Evolutionary conservation across 2,329 filamentous ascomycete species (phyloP).

Genomic region (Aspergillus sp.): DNA sequence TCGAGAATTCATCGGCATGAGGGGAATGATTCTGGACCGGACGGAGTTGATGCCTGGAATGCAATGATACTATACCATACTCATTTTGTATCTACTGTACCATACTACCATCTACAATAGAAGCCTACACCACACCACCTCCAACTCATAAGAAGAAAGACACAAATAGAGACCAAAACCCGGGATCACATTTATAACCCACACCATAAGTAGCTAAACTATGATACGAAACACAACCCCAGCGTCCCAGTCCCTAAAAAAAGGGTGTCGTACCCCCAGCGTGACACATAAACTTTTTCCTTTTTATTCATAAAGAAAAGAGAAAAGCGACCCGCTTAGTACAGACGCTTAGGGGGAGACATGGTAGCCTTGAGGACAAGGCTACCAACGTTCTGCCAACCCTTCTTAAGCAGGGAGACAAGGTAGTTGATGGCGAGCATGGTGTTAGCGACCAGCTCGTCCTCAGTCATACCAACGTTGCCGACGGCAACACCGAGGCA

Average conservation of each 20-base stretch:
- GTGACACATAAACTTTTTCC: slow-evolving; percentile 26
- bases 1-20: slow-evolving; percentile 76
- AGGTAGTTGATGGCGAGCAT: slow-evolving; percentile 99
- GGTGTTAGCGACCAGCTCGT: slow-evolving; percentile 96
- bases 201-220: slow-evolving; percentile 26
- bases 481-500: slow-evolving; percentile 99
- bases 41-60: slow-evolving; percentile 92
- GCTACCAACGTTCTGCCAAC: slow-evolving; percentile 99
- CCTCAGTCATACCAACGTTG: slow-evolving; percentile 95
- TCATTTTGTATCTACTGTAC: neutral
- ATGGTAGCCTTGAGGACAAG: slow-evolving; percentile 99
- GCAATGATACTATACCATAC: slow-evolving; percentile 54
- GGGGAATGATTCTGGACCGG: slow-evolving; percentile 87
- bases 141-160: neutral
- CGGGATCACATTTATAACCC: slow-evolving; percentile 33
- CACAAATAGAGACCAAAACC: slow-evolving; percentile 27
- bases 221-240: slow-evolving; percentile 28
- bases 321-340: slow-evolving; percentile 62
- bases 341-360: slow-evolving; percentile 96
- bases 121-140: neutral
- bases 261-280: slow-evolving; percentile 19
- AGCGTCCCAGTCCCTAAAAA: slow-evolving; percentile 25
- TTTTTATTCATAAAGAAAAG: no score
- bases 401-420: slow-evolving; percentile 99
- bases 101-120: neutral